phyloP scores from a whole-genome alignment of 768 basidiomycete species.

The Trametes maxima region DNA sequence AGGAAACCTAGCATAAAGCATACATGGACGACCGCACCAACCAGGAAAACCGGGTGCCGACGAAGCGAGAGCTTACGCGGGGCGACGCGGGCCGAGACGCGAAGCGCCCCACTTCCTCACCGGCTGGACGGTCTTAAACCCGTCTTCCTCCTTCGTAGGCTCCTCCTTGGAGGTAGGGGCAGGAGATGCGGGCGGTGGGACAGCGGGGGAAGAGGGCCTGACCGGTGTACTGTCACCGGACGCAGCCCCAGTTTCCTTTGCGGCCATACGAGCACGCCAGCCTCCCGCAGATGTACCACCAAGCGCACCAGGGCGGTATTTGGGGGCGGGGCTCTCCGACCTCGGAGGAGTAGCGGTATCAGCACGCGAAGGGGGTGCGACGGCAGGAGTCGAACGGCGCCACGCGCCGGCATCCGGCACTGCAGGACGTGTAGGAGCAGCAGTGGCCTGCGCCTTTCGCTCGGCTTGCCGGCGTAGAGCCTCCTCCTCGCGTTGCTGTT shows the following conservation, averaged over 20 bases:
- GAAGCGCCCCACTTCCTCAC: constrained; percentile 42
- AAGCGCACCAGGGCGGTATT: constrained; percentile 47
- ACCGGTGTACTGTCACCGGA: constrained; percentile 34
- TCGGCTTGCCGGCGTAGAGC: constrained; percentile 41
- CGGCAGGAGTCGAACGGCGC: constrained; percentile 20
- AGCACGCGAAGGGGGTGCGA: constrained; percentile 26
- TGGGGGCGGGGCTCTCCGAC: constrained; percentile 50
- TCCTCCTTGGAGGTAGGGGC: constrained; percentile 40
- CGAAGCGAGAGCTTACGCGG: not conserved
- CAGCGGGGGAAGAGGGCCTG: constrained; percentile 42
- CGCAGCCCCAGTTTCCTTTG: constrained; percentile 37
- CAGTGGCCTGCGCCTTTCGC: constrained; percentile 36
- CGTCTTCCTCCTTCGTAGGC: constrained; percentile 60
- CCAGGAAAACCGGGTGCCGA: not conserved
- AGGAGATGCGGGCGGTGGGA: constrained; percentile 34
- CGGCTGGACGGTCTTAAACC: constrained; percentile 62
- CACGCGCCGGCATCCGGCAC: constrained; percentile 31
- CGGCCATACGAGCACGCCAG: constrained; percentile 64
- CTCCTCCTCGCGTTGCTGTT: constrained; percentile 69
- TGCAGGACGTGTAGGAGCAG: constrained; percentile 33
- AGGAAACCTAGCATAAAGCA: constrained; percentile 1
- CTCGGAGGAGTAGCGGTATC: constrained; percentile 43
- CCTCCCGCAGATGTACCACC: constrained; percentile 38
- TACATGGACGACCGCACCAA: not conserved
- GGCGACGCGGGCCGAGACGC: constrained; percentile 24